Percentiles rank a stretch among this genome's conserved stretches.
Conservation (phyloP, 2,329 filamentous ascomycete species). For the Colletotrichum lentis region DNA sequence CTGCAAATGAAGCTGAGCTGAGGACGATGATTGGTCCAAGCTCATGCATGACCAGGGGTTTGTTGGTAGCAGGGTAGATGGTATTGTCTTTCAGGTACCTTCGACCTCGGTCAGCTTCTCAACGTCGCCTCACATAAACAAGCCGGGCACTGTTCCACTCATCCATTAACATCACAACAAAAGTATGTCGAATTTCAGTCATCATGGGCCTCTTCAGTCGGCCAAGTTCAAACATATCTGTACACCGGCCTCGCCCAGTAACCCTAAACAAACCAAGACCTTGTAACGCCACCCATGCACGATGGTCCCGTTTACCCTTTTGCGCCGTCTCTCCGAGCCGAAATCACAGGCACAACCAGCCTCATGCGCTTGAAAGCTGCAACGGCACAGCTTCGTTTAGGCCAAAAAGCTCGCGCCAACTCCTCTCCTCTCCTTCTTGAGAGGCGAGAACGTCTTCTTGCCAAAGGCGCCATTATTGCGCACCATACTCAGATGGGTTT, state of each 20-base stretch:
- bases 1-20: constrained; percentile 16
- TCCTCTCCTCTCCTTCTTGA: constrained; percentile 74
- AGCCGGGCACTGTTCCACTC: neutral
- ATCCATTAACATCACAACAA: neutral
- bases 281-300: constrained; percentile 33
- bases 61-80: neutral
- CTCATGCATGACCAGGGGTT: constrained; percentile 8
- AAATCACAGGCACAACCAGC: neutral
- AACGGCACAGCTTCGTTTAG: constrained; percentile 41
- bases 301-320: neutral
- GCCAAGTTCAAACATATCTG: constrained; percentile 7
- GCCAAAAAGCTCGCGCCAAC: constrained; percentile 68
- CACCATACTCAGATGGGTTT: constrained; percentile 51
- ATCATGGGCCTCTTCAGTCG: constrained; percentile 14
- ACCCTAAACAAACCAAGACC: neutral
- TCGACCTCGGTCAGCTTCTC: neutral
- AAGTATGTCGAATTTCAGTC: neutral
- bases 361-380: neutral
- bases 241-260: constrained; percentile 1
- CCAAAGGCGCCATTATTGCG: constrained; percentile 57
- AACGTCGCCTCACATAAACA: neutral
- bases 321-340: neutral
- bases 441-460: constrained; percentile 69
- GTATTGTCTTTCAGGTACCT: neutral
- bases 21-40: constrained; percentile 26